Base-by-base conservation (phyloP, 805 yeast genomes). In the Priceomyces castillae region DNA sequence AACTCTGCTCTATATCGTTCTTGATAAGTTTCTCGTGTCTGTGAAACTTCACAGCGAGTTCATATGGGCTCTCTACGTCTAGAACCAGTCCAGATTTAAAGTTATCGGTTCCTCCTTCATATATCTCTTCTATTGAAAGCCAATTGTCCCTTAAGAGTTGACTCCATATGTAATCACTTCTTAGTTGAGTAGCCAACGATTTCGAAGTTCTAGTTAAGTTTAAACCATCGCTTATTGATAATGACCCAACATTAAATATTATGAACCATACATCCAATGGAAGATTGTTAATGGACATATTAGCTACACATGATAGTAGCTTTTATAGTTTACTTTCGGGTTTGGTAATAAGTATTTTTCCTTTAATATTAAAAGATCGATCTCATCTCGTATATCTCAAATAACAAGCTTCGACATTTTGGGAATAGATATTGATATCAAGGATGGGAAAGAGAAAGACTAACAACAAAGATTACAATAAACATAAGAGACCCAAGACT, bases 401-500 rank as follows among this genome's bases (percentile, higher is more conserved):
- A 28, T 4, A 28, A 4, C 10, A 28, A 28, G 5, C 31, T 12
- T 9, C 15, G 4, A n/a, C 31, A 10, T 12, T 28, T 4, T 10
- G 10, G 6, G n/a, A 30, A 30, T 7, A 30, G n/a, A n/a, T 30
- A 17, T 19, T 6, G 19, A 16, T 17, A 33, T 16, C 19, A 33
- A 43, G 15, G 7, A 61, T 63, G 69, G 64, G 64, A 22, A 65
- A 61, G 44, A 64, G 69, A 49, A 51, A 48, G 31, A 53, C 50
- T 16, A 53, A 43, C 15, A 44, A 45, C 19, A 41, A 44, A 16
- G 47, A 42, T 12, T 61, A 59, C 7, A 57, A 60, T 31, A 50
- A 50, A 35, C 51, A 53, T 56, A 73, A 71, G 58, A 67, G 70
- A 62, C 78, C 69, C 61, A 78, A 77, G 52, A 68, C 72, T 15